These are phyloP conservation scores for Boletellus ananas DNA, from an alignment of 768 basidiomycete species.

Conservation along the genomic window DNA sequence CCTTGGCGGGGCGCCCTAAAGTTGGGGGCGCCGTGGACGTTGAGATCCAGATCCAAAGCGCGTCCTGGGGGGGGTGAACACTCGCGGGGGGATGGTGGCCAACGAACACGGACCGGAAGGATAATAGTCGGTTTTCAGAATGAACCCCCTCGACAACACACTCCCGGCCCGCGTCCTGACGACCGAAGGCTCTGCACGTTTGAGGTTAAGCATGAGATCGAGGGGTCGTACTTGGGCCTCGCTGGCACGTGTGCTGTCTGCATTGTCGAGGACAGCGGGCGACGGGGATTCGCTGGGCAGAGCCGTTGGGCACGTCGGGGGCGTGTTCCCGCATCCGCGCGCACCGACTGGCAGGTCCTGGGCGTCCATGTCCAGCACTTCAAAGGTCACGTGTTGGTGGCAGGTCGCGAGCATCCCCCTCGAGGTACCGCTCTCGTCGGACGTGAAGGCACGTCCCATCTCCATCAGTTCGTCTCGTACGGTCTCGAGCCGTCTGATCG, in stretches of 20 bases:
- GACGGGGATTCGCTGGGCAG: conserved; percentile 10
- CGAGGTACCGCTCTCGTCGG: no score
- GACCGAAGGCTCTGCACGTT: conserved; percentile 65
- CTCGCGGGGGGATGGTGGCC: background rate
- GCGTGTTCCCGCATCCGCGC: background rate
- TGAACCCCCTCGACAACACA: conserved; percentile 83
- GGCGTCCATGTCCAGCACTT: background rate
- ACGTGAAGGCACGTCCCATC: no score
- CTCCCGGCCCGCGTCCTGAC: conserved; percentile 83
- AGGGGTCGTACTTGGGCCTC: conserved; percentile 32
- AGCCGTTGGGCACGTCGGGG: conserved; percentile 9
- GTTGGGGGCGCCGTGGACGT: conserved; percentile 93
- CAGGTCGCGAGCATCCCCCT: no score
- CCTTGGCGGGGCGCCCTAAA: conserved; percentile 80
- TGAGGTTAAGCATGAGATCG: conserved; percentile 60
- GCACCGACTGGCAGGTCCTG: background rate
- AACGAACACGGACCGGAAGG: conserved; percentile 54
- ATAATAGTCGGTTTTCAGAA: conserved; percentile 91
- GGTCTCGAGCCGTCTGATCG: no score
- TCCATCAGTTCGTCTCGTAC: no score
- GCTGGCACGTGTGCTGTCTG: conserved; percentile 3
- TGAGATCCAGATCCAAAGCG: conserved; percentile 86
- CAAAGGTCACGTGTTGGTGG: conserved; percentile 13
- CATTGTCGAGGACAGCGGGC: background rate
- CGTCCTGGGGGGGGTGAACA: conserved; percentile 50